These are phyloP conservation scores for Annulohypoxylon moriforme DNA, from an alignment of 495 filamentous ascomycete genomes.

Conservation along the genomic window DNA sequence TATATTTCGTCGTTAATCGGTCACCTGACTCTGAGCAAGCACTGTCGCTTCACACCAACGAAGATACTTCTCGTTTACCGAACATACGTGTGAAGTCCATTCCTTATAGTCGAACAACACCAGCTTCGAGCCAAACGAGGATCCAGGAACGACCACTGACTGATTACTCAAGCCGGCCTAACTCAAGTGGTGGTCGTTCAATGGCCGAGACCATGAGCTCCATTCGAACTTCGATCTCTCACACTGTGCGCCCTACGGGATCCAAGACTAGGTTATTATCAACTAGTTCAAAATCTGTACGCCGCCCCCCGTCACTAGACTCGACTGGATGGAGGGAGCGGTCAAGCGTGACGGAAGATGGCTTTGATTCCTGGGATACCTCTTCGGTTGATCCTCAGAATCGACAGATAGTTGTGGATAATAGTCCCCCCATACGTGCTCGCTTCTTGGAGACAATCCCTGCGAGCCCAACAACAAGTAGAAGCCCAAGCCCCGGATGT, in stretches of 20 bases:
- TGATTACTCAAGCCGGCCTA: slow-evolving; percentile 50
- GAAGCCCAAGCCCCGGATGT: slow-evolving; percentile 61
- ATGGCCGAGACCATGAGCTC: slow-evolving; percentile 63
- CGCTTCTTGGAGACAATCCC: slow-evolving; percentile 70
- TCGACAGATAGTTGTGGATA: slow-evolving; percentile 63
- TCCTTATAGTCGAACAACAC: slow-evolving; percentile 57
- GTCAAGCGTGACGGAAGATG: slow-evolving; percentile 57
- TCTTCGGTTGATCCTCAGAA: slow-evolving; percentile 69
- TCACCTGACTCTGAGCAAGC: slow-evolving; percentile 38
- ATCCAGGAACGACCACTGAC: slow-evolving; percentile 43
- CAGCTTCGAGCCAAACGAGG: slow-evolving; percentile 32
- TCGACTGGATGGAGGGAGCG: slow-evolving; percentile 50
- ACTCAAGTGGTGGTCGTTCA: slow-evolving; percentile 56
- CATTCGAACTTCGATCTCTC: slow-evolving; percentile 63
- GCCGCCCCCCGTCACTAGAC: slow-evolving; percentile 53
- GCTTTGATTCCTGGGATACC: slow-evolving; percentile 77
- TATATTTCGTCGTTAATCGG: slow-evolving; percentile 51
- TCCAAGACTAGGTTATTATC: slow-evolving; percentile 61
- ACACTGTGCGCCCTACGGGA: slow-evolving; percentile 61
- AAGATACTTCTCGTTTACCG: slow-evolving; percentile 42
- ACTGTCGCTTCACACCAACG: slow-evolving; percentile 45
- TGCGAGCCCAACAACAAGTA: slow-evolving; percentile 63
- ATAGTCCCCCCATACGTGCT: slow-evolving; percentile 56
- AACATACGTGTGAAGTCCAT: slow-evolving; percentile 57
- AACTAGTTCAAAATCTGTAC: slow-evolving; percentile 37